phyloP scores from a whole-genome alignment of 441 rosid species.

The Croton setiger region DNA sequence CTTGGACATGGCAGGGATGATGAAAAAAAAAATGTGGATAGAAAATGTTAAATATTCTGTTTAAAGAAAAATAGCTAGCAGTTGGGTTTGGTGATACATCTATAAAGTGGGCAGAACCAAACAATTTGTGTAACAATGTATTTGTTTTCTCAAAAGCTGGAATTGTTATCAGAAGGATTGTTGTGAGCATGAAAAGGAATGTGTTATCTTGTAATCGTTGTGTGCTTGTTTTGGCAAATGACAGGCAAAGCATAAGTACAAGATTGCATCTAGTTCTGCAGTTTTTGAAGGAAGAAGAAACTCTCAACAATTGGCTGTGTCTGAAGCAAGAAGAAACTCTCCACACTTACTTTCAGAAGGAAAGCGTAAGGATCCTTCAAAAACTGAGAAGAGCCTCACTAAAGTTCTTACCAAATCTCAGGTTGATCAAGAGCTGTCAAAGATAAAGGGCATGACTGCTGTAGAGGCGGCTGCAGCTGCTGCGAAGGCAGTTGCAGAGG shows the following conservation, averaged over 20 bases:
- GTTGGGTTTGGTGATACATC: not conserved
- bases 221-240: slow-evolving; percentile 30
- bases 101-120: not conserved
- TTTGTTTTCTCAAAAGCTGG: not conserved
- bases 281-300: slow-evolving; percentile 40
- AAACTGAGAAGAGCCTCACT: slow-evolving; percentile 42
- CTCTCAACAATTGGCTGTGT: slow-evolving; percentile 32
- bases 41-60: not conserved
- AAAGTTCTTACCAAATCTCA: slow-evolving; percentile 41
- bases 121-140: too few relatives aligned
- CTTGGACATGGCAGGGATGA: not conserved
- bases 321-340: slow-evolving; percentile 41
- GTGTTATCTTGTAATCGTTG: slow-evolving; percentile 12
- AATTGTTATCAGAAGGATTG: not conserved
- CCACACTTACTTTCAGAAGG: slow-evolving; percentile 47
- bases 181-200: not conserved
- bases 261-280: slow-evolving; percentile 37
- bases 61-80: not conserved
- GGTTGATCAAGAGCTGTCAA: slow-evolving; percentile 52
- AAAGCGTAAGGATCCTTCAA: slow-evolving; percentile 48
- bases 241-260: slow-evolving; percentile 71
- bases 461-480: slow-evolving; percentile 89
- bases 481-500: slow-evolving; percentile 91
- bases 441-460: slow-evolving; percentile 79
- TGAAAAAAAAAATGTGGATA: not conserved